Conservation (phyloP, 2,329 filamentous ascomycete species). For the Aspergillus uvarum region DNA sequence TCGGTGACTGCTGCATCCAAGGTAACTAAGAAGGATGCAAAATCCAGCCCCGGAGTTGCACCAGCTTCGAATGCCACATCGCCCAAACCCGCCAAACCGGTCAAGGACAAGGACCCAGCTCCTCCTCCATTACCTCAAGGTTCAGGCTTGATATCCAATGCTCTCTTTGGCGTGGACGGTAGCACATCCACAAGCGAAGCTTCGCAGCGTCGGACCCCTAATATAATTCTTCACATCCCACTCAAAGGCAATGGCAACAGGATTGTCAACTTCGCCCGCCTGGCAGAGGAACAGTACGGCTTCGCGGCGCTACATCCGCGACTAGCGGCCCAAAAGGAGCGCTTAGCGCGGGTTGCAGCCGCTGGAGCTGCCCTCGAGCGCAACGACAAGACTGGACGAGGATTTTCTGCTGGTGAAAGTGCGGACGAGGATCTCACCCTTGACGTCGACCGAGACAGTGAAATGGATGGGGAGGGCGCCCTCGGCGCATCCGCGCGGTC, state of each 20-base stretch:
- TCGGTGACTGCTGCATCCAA: slow-evolving; percentile 22
- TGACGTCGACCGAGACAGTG: slow-evolving; percentile 74
- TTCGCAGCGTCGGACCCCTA: slow-evolving; percentile 58
- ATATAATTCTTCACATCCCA: slow-evolving; percentile 79
- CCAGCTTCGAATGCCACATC: slow-evolving; percentile 54
- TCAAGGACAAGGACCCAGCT: slow-evolving; percentile 60
- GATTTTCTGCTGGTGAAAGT: slow-evolving; percentile 70
- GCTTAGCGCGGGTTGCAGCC: slow-evolving; percentile 82
- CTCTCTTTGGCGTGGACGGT: slow-evolving; percentile 56
- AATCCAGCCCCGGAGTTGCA: slow-evolving; percentile 44
- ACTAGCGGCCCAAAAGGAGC: slow-evolving; percentile 81
- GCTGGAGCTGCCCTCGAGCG: slow-evolving; percentile 83
- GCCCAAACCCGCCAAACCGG: slow-evolving; percentile 54
- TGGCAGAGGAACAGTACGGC: slow-evolving; percentile 91
- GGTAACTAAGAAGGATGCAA: slow-evolving; percentile 39
- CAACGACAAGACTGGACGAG: slow-evolving; percentile 66
- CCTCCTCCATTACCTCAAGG: slow-evolving; percentile 59
- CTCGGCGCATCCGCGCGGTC: slow-evolving; percentile 53
- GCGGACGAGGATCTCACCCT: slow-evolving; percentile 76
- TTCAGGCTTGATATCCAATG: slow-evolving; percentile 63
- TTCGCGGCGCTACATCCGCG: slow-evolving; percentile 92
- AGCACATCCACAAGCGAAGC: slow-evolving; percentile 39
- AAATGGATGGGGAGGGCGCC: slow-evolving; percentile 49
- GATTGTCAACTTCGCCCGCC: slow-evolving; percentile 90
- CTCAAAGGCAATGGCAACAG: slow-evolving; percentile 81